phyloP scores from a whole-genome alignment of 176 grass and related monocot species.

The Eragrostis curvula region DNA sequence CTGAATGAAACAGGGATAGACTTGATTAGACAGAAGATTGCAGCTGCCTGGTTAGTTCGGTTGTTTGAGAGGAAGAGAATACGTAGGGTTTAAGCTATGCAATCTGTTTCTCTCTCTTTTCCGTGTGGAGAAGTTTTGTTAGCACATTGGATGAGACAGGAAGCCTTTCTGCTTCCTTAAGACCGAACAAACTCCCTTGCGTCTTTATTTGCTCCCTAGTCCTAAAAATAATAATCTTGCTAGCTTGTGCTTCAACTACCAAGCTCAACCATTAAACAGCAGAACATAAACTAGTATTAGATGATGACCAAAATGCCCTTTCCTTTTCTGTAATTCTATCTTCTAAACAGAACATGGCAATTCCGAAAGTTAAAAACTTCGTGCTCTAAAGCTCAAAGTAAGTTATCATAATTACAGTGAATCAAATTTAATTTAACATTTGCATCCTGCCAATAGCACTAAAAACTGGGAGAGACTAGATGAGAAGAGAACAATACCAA shows the following conservation, averaged over 20 bases:
- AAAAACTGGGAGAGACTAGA: slow-evolving; percentile 4
- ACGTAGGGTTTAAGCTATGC: slow-evolving; percentile 45
- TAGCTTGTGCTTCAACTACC: slow-evolving; percentile 46
- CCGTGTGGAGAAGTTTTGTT: slow-evolving; percentile 51
- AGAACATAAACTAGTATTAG: slow-evolving; percentile 13
- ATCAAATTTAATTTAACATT: slow-evolving; percentile 13
- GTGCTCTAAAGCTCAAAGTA: slow-evolving; percentile 6
- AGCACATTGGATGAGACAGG: slow-evolving; percentile 50
- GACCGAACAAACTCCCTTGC: slow-evolving; percentile 57
- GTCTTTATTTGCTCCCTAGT: slow-evolving; percentile 32
- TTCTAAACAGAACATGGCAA: not conserved
- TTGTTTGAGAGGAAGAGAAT: slow-evolving; percentile 50
- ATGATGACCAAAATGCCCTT: slow-evolving; percentile 54
- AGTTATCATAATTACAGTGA: not conserved
- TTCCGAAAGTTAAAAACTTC: slow-evolving; percentile 2
- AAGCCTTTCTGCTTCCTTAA: slow-evolving; percentile 62
- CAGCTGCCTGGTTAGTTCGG: slow-evolving; percentile 40
- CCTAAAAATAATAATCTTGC: slow-evolving; percentile 43
- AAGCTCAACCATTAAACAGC: slow-evolving; percentile 40
- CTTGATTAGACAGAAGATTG: slow-evolving; percentile 46
- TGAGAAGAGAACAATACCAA: slow-evolving; percentile 30
- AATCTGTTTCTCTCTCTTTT: slow-evolving; percentile 52
- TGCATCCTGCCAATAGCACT: not conserved
- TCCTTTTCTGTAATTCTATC: not conserved
- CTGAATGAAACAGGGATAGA: slow-evolving; percentile 41